Base-by-base conservation (phyloP, 2,329 filamentous ascomycete genomes). In the Ceratocystiopsis brevicomis region DNA sequence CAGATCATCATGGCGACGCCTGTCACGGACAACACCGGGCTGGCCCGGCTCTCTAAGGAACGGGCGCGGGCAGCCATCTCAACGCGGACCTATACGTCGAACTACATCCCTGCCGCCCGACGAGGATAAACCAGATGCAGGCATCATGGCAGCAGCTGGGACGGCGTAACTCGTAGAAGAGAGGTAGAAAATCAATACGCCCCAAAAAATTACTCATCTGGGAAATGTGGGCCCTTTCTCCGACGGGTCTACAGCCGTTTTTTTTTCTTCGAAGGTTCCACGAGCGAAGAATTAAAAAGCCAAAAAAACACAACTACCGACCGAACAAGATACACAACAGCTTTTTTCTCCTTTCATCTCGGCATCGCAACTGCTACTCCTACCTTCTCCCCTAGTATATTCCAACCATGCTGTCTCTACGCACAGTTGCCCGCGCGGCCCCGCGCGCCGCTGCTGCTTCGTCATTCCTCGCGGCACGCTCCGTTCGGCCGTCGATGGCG, bases 1-100 rank as follows among this genome's bases (percentile, higher is more conserved):
- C 80, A 80, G 51, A 92, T 98, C 59, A 93, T 95, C 55, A 76
- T 87, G 52, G 88, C 90, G 0, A 88, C 84, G 3, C 85, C 85
- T 0, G 75, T 92, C 16, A 95, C 87, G 0, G 88, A 95, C 57
- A 74, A 80, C 44, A 82, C 81, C 13, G 88, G 88, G 0, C 53
- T 76, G 44, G 58, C 61, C 3, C 71, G 63, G 57, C 57, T 76
- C 37, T 69, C 75, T 47, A 73, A 68, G 58, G 70, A 75, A 52
- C 61, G 69, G 36, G 59, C 64, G 6, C 61, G 59, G 44, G 64
- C 64, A 2, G 63, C 63, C 6, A 58, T 65, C 25, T 67, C 66
- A 6, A 71, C 61, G 15, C 63, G 60, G 37, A 69, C 68, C 0
- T 73, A 72, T 48, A 69, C 67, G 2, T 66, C 69, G 0, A 66